Percentiles rank a stretch among this genome's conserved stretches.
Conservation (phyloP, 2,329 filamentous ascomycete genomes). For the Epichloe glyceriae region DNA sequence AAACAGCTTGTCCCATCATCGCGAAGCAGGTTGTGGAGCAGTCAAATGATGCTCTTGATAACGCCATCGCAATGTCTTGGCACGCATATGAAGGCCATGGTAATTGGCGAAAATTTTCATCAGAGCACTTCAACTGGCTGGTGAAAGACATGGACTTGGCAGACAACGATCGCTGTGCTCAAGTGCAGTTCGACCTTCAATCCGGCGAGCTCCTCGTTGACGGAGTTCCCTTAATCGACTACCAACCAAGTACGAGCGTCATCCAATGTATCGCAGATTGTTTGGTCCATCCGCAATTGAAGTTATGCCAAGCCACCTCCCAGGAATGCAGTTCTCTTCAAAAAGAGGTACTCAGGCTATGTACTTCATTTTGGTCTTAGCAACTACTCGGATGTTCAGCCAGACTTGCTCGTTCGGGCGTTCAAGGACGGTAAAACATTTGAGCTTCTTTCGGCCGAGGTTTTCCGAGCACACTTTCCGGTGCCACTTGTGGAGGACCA, state of each 20-base stretch:
- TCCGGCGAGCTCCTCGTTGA: conserved; percentile 39
- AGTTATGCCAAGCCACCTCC: conserved; percentile 9
- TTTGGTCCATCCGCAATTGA: conserved; percentile 9
- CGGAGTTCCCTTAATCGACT: conserved; percentile 33
- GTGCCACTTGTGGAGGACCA: conserved; percentile 23
- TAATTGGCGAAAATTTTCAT: not conserved
- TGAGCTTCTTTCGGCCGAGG: conserved; percentile 21
- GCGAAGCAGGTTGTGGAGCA: not conserved
- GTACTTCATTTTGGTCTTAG: conserved; percentile 22
- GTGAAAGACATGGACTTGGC: not conserved
- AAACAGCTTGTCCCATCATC: not conserved
- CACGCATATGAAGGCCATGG: not conserved
- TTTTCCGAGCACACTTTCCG: conserved; percentile 21
- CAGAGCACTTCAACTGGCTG: not conserved
- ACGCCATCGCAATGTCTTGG: not conserved
- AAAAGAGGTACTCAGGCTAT: conserved; percentile 18
- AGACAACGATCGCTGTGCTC: not conserved
- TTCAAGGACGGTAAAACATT: conserved; percentile 1
- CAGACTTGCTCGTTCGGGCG: conserved; percentile 22
- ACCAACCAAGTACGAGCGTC: conserved; percentile 27
- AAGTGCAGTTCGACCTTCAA: conserved; percentile 35
- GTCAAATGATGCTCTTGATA: not conserved
- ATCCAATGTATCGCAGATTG: conserved; percentile 13
- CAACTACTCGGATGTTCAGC: not conserved
- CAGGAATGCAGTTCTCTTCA: conserved; percentile 27